Base-by-base conservation (phyloP, 169 alveolate species). In the Babesia caballi region DNA sequence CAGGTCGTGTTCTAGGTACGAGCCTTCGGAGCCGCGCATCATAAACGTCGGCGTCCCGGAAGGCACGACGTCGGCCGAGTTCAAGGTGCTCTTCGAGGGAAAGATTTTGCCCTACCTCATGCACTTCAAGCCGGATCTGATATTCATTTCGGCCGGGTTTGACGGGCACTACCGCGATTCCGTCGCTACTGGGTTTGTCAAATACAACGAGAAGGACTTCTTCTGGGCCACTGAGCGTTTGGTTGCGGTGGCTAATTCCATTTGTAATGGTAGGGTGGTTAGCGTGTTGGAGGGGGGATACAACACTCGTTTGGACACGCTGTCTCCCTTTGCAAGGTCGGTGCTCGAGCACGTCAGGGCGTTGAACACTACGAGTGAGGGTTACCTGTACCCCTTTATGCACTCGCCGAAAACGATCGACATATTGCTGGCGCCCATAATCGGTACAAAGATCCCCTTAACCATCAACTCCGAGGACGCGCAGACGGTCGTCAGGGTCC, bases 201-300 rank as follows among this genome's bases (percentile, higher is more conserved):
- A 86, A 40, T 89, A 92, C 49, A 92, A 92, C 21, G 99, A 96
- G 70, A 93, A 92, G 47, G 99, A 97, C 53, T 98, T 93, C 82
- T 85, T 92, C 53, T 97, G 97, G 94, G 74, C 96, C 36, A 97
- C 99, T 21, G 95, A 94, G 65, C 90, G 95, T 44, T 82, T 98
- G 44, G 87, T 94, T 59, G 89, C 96, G 33, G 91, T 95, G 5
- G 99, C 99, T 36, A 96, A 97, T 75, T 80, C 84, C 65, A 89
- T 87, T 66, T 93, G 98, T 44, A 77, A 90, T 44, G 99, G 99
- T 12, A 93, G 98, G 70, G 83, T 97, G 1, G 94, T 98, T 4
- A 93, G 98, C 40, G 99, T 98, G 9, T 83, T 98, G 19, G 99
- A 98, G 73, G 99, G 99, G 12, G 99, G 99, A 5, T 98, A 98